Conservation (phyloP, 768 basidiomycete species). For the Macrolepiota fuliginosa region DNA sequence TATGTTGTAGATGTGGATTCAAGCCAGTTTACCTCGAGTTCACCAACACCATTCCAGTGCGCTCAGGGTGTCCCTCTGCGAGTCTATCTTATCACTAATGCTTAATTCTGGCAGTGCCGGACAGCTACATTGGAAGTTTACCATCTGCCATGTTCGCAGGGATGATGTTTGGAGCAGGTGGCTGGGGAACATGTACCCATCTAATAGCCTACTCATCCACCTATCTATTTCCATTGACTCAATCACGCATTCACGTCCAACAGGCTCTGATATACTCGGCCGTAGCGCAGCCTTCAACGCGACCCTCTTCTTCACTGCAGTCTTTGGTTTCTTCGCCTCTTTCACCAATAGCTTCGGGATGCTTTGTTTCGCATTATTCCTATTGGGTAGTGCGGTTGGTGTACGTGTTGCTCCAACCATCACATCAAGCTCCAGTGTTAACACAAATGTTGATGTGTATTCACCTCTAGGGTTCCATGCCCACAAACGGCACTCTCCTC, state of each 20-base stretch:
- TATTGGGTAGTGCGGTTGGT: constrained; percentile 91
- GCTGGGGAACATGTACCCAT: constrained; percentile 86
- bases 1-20: constrained; percentile 98
- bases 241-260: not conserved
- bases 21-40: constrained; percentile 93
- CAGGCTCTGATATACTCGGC: too few species aligned
- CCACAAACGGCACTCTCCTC: constrained; percentile 91
- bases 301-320: constrained; percentile 86
- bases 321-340: constrained; percentile 84
- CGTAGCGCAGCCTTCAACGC: too few species aligned
- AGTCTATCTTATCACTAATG: not conserved
- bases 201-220: too few species aligned
- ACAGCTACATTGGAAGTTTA: too few species aligned
- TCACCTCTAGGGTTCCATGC: constrained; percentile 80
- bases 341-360: constrained; percentile 64
- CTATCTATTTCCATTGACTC: too few species aligned
- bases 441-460: too few species aligned
- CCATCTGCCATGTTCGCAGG: too few species aligned
- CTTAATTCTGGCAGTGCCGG: constrained; percentile 51
- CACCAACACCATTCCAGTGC: too few species aligned
- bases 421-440: too few species aligned
- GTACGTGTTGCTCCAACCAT: too few species aligned
- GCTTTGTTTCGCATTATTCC: too few species aligned
- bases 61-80: too few species aligned
- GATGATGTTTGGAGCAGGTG: constrained; percentile 83